A percentile compares a stretch with the other conserved stretches of the same genome.
These are phyloP conservation scores for Neolentinus lepideus DNA, from an alignment of 1,284 basidiomycete species.

Conservation along the genomic window DNA sequence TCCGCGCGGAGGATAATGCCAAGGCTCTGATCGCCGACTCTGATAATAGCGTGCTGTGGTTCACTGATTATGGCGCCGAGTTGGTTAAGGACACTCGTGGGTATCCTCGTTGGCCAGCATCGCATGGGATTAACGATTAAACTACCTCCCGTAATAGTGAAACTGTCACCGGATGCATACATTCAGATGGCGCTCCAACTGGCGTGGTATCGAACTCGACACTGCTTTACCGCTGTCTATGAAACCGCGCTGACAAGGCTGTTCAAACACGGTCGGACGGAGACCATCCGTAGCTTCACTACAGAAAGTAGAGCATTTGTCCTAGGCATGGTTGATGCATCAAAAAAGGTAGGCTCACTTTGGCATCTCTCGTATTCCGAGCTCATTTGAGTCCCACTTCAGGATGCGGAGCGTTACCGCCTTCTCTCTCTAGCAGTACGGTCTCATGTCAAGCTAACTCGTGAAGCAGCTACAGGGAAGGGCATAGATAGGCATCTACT, in stretches of 20 bases:
- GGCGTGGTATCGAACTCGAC: conserved; percentile 82
- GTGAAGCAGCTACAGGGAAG: conserved; percentile 75
- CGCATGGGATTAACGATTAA: conserved; percentile 3
- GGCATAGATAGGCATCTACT: conserved; percentile 93
- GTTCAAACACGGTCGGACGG: conserved; percentile 88
- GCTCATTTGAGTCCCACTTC: not conserved
- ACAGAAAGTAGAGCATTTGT: conserved; percentile 78
- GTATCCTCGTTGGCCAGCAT: conserved; percentile 17
- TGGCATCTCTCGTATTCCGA: conserved; percentile 26
- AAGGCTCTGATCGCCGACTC: conserved; percentile 67
- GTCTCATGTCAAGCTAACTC: conserved; percentile 72
- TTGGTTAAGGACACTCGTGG: conserved; percentile 84
- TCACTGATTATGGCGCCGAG: conserved; percentile 79
- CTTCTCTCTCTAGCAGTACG: conserved; percentile 67
- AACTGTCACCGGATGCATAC: conserved; percentile 83
- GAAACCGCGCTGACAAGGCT: conserved; percentile 92
- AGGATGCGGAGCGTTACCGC: conserved; percentile 28
- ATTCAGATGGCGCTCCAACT: conserved; percentile 93
- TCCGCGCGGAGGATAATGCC: conserved; percentile 53
- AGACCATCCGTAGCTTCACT: conserved; percentile 82
- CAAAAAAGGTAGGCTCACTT: conserved; percentile 34
- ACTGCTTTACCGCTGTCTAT: conserved; percentile 84
- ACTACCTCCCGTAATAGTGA: conserved; percentile 34
- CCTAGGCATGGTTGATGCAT: conserved; percentile 62
- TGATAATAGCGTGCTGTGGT: conserved; percentile 83